Base-by-base conservation (phyloP, 768 basidiomycete species). In the Leccinum disarticulatum region DNA sequence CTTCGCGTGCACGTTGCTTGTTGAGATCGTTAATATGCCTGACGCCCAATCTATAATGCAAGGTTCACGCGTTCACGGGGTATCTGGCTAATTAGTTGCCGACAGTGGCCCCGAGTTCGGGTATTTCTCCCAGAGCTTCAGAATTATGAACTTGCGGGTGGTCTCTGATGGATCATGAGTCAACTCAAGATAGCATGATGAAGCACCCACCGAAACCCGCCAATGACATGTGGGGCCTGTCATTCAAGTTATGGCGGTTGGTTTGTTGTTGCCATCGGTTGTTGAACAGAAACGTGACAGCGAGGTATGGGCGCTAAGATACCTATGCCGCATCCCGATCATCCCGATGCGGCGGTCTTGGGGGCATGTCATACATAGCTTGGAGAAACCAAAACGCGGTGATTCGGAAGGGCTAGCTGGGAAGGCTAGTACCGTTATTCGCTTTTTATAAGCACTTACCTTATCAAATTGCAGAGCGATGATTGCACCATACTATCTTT, bases 131-230 rank as follows among this genome's bases (percentile, higher is more conserved):
- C 14, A 7, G 25, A 49, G 48, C 14, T 49, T 49, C 3, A 6
- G 2, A 1, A 63, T 27, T 15, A 70, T 17, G 4, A 2, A 35
- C 25, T n/a, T 13, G 8, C 41, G 52, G 11, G 59, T 60, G 22
- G 62, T 52, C 19, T 55, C 68, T 69, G 25, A 33, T 9, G 13
- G 8, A 27, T 22, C 4, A 27, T 56, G 0, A 64, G 27, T 25
- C 2, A 27, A 10, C 30, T 1, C 9, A 14, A 1, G 4, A 43
- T 33, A 2, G 19, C 25, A 33, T 1, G 28, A 41, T 14, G 3
- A 61, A 64, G 33, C 10, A 69, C 68, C 43, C 9, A 11, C 43
- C 19, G 43, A 46, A 19, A 47, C 13, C 46, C 22, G 13, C 22
- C 22, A 43, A 19, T 46, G 19, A 11, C 19, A 19, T 43, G 19